Evolutionary conservation across 345 rosid species (phyloP), one percentile per base, ranked within the genome.

Genomic region (Salix exigua): DNA sequence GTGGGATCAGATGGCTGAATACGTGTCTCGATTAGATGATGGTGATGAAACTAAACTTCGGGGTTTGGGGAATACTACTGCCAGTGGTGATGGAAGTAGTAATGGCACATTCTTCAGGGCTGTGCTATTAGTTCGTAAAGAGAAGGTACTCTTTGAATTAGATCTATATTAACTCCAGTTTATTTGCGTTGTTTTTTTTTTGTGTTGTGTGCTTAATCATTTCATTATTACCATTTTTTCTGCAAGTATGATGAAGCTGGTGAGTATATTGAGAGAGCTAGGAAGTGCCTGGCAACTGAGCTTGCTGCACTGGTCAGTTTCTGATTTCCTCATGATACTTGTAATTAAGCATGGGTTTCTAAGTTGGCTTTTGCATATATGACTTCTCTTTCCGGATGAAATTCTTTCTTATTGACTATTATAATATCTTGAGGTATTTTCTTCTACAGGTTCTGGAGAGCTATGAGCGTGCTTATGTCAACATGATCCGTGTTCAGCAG

Each of bases 1-100:
- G 79, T 96, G 99, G 99, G 98, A 96, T 82, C 98, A 93, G 83
- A 96, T 96, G 99, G 94, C 95, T 17, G 99, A 96, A 85, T 96
- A 93, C 86, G 98, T 92, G 68, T 92, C 92, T 75, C 88, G 94
- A 66, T 85, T 96, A 79, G 99, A 96, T 75, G 96, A 96, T 86
- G 98, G 98, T 40, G 99, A 96, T 86, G 98, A 93, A 83, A 84
- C 92, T 69, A 96, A 89, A 88, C 91, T 89, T 25, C 84, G 97
- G 67, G 90, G 85, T 80, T 87, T 93, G 83, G 91, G 94, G 73
- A 93, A 93, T 84, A 88, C 94, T 84, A 88, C 95, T 82, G 89
- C 94, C 73, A 89, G 83, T 85, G 91, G 95, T 69, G 98, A 92
- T 87, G 99, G 97, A 83, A 90, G 94, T 83, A 96, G 99, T 75